Conservation (phyloP, 2,329 filamentous ascomycete genomes). For the Westerdykella sp. region DNA sequence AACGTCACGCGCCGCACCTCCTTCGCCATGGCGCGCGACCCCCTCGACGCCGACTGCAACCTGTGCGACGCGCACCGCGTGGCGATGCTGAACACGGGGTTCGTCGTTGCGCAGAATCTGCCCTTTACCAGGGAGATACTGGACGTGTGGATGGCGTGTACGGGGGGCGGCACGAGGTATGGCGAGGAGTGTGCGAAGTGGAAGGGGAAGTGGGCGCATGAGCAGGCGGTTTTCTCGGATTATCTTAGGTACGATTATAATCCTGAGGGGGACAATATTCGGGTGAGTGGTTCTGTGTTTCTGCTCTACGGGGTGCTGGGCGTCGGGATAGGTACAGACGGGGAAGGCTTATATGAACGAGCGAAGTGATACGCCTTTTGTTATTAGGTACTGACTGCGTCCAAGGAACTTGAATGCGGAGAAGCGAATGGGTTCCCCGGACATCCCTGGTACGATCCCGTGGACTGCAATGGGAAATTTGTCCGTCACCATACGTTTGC, state of each 20-base stretch:
- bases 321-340: constrained; percentile 5
- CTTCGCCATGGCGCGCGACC: constrained; percentile 40
- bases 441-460: constrained; percentile 9
- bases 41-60: constrained; percentile 14
- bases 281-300: constrained; percentile 8
- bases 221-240: constrained; percentile 31
- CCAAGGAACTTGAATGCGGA: constrained; percentile 16
- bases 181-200: constrained; percentile 19
- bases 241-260: constrained; percentile 31
- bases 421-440: constrained; percentile 32
- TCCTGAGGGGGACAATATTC: constrained; percentile 17
- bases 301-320: neutral
- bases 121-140: constrained; percentile 20
- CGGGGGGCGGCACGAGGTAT: constrained; percentile 18
- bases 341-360: too few relatives aligned
- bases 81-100: constrained; percentile 36
- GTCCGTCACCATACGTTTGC: constrained; percentile 23
- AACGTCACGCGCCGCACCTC: constrained; percentile 37
- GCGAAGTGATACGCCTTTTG: too few relatives aligned
- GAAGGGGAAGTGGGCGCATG: constrained; percentile 24
- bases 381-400: too few relatives aligned
- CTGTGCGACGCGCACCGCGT: constrained; percentile 36
- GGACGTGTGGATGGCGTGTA: constrained; percentile 28
- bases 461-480: constrained; percentile 25
- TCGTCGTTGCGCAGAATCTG: constrained; percentile 35